Evolutionary conservation across 1,284 basidiomycete species (phyloP).

Genomic region (Cryptococcus sp.): DNA sequence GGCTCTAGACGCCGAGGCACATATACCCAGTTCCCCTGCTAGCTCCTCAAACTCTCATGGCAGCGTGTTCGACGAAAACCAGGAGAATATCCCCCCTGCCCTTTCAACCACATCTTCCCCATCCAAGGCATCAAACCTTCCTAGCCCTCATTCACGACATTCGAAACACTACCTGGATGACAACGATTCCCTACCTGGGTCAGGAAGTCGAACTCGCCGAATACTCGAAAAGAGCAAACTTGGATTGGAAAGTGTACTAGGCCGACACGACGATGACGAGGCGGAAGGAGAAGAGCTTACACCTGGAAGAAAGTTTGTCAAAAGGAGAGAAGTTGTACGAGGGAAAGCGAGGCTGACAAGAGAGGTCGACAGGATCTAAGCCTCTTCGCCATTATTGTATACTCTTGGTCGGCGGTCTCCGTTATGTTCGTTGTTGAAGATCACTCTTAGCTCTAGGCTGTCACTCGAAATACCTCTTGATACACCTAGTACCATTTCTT

Average conservation of each 20-base stretch:
- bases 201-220: conserved; percentile 4
- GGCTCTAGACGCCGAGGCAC: neutral
- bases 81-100: conserved; percentile 29
- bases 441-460: neutral
- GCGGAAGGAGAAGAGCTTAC: conserved; percentile 22
- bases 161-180: neutral
- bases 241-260: neutral
- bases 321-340: conserved; percentile 4
- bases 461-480: neutral
- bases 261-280: conserved; percentile 1
- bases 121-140: neutral
- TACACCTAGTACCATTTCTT: neutral
- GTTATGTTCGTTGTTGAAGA: too few species aligned
- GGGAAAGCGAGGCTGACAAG: conserved; percentile 12
- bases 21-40: conserved; percentile 7
- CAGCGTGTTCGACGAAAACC: conserved; percentile 12
- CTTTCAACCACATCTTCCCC: neutral
- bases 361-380: conserved; percentile 12
- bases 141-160: conserved; percentile 4
- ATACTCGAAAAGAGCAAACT: conserved; percentile 20
- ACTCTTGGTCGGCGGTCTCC: too few species aligned
- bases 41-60: conserved; percentile 1
- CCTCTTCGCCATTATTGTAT: neutral
- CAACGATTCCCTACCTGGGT: conserved; percentile 1
- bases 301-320: conserved; percentile 10